Conservation (phyloP, 2,329 filamentous ascomycete genomes). For the Aspergillus luchuensis region DNA sequence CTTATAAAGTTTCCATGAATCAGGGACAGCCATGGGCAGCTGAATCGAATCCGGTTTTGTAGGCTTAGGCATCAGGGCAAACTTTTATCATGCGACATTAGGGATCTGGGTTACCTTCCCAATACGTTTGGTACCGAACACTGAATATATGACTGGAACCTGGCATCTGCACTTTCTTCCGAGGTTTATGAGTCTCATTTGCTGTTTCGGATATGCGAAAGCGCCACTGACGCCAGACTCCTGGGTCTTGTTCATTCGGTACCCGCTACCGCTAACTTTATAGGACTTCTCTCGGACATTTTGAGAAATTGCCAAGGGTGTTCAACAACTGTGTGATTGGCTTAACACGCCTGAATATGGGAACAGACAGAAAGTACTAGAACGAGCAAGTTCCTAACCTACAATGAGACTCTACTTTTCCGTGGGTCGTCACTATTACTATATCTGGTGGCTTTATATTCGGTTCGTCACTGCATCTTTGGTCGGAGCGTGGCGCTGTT, state of each 20-base stretch:
- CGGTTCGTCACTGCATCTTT: background rate
- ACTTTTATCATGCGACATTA: background rate
- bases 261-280: background rate
- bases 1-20: background rate
- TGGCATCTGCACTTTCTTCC: background rate
- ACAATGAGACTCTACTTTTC: background rate
- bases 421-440: background rate
- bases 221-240: background rate
- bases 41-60: background rate
- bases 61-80: background rate
- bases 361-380: no score
- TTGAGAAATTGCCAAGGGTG: background rate
- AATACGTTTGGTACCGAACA: background rate
- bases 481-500: background rate
- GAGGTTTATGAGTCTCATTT: background rate
- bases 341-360: background rate
- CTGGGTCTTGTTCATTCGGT: background rate
- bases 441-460: background rate
- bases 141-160: background rate
- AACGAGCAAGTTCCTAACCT: no score
- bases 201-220: background rate
- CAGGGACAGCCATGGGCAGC: background rate
- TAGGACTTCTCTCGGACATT: background rate
- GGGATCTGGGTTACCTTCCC: background rate
- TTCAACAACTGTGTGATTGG: background rate